phyloP scores from a whole-genome alignment of 2,329 filamentous ascomycete species.

The Colletotrichum karsti region DNA sequence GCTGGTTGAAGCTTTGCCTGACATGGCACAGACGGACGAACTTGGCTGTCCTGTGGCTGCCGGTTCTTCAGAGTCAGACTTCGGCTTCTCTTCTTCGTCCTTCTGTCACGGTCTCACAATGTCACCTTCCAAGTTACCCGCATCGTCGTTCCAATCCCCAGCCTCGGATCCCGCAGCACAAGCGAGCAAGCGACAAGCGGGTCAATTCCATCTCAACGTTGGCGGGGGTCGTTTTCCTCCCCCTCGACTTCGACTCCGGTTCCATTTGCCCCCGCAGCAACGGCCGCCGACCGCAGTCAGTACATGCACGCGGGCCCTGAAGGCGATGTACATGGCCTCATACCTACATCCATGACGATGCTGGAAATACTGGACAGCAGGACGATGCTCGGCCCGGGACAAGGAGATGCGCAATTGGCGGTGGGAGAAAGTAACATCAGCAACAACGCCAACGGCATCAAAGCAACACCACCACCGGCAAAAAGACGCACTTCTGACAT shows the following conservation, averaged over 20 bases:
- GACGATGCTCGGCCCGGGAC: slow-evolving; percentile 5
- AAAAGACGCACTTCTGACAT: slow-evolving; percentile 7
- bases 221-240: background rate
- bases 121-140: slow-evolving; percentile 26
- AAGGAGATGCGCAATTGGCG: slow-evolving; percentile 5
- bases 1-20: slow-evolving; percentile 17
- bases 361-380: background rate
- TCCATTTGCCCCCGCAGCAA: slow-evolving; percentile 5
- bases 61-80: too few relatives aligned
- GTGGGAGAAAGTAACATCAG: background rate
- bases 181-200: slow-evolving; percentile 39
- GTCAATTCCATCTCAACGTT: background rate
- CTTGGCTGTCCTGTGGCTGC: background rate
- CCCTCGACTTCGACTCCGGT: background rate
- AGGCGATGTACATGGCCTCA: slow-evolving; percentile 19
- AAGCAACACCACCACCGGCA: background rate
- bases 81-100: slow-evolving; percentile 1
- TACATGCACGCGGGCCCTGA: slow-evolving; percentile 10
- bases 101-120: slow-evolving; percentile 14
- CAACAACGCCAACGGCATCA: background rate
- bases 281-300: background rate
- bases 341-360: slow-evolving; percentile 8
- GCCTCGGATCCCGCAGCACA: slow-evolving; percentile 25
- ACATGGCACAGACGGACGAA: slow-evolving; percentile 14
- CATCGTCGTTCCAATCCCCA: slow-evolving; percentile 17